Evolutionary conservation across 129 eudicot genomes (phyloP).

Genomic region (Silybum marianum): DNA sequence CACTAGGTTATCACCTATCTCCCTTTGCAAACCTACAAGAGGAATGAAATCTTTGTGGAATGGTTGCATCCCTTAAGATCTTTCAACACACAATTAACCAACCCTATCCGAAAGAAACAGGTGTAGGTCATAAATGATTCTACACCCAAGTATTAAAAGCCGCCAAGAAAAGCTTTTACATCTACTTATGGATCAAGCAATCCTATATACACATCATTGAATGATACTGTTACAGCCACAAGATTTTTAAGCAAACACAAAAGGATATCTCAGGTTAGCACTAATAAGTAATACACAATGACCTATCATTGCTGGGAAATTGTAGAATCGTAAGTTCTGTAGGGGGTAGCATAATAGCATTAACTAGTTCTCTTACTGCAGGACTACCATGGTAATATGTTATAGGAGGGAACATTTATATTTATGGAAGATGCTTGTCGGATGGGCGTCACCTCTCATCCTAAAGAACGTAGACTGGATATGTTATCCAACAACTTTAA

Average conservation of each 20-base stretch:
- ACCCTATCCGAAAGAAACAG: too few relatives aligned
- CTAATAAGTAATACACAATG: not conserved
- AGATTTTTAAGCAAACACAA: not conserved
- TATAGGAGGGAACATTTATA: not conserved
- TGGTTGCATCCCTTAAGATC: too few relatives aligned
- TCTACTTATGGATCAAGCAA: not conserved
- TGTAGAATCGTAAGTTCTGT: not conserved
- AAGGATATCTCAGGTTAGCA: not conserved
- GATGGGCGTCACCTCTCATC: not conserved
- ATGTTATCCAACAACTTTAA: not conserved
- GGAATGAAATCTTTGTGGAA: too few relatives aligned
- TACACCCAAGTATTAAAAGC: too few relatives aligned
- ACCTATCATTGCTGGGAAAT: not conserved
- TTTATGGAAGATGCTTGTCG: not conserved
- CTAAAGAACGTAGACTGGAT: not conserved
- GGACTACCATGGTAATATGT: not conserved
- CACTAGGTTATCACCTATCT: too few relatives aligned
- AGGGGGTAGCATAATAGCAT: not conserved
- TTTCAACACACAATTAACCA: too few relatives aligned
- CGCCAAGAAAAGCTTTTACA: not conserved
- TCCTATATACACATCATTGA: not conserved
- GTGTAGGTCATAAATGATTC: too few relatives aligned
- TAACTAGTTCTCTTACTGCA: not conserved
- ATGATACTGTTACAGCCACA: not conserved
- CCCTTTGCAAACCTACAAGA: too few relatives aligned